Base-by-base conservation (phyloP, 1,139 yeast species). In the Candida sanyaensis region DNA sequence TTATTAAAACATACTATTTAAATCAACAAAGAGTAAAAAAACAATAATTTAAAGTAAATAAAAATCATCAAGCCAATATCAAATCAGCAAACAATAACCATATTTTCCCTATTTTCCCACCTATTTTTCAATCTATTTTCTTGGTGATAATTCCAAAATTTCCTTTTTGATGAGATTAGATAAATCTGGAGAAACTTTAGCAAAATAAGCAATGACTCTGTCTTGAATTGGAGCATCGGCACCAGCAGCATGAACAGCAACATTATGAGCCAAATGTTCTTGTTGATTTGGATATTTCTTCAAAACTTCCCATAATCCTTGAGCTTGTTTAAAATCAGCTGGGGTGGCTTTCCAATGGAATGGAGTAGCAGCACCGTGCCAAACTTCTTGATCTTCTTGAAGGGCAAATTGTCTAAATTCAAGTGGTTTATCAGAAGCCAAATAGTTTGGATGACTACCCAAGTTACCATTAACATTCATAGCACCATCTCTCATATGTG, bases 301-400 rank as follows among this genome's bases (percentile, higher is more conserved):
- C 67, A 88, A 79, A 42, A 87, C 93, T 51, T 84, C 75, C 85
- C 75, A 80, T 88, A 92, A 65, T 77, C 58, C 75, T 68, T 58
- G 66, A 75, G 69, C 86, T 77, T 61, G 97, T 80, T 71, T 86
- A 88, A 62, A 77, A 66, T 90, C 96, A 48, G 74, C 76, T 49
- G 78, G 86, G 50, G 84, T 86, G 41, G 80, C 79, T 54, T 81
- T 78, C 97, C 97, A 91, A 75, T 89, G 95, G 84, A 83, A 88
- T 59, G 90, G 89, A 55, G 84, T 75, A 48, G 96, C 97, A 55
- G 95, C 84, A 52, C 97, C 97, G 50, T 77, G 72, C 92, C 96
- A 91, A 53, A 81, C 78, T 73, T 92, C 97, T 69, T 90, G 97
- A 55, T 81, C 81, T 63, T 79, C 78, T 66, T 77, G 81, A 48